Evolutionary conservation across 2,329 filamentous ascomycete genomes (phyloP), one percentile per base, ranked within the genome.

Genomic region (Aspergillus novofumigatus): DNA sequence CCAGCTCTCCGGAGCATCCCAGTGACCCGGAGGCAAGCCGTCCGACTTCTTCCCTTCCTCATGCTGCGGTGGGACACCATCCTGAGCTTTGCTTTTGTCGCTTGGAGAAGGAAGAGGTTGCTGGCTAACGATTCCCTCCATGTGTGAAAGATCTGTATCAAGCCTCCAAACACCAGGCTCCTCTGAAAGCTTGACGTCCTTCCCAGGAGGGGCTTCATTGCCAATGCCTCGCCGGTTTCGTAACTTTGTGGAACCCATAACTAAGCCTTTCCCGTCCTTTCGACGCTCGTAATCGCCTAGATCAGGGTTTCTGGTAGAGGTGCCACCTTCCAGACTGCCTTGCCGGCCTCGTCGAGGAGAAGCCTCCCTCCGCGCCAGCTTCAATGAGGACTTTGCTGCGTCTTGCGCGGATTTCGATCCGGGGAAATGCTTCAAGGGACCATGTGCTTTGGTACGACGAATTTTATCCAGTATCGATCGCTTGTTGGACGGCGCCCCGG

Each of bases 1-100:
- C 94, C 94, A 99, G 71, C 92, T 97, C 72, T 97, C 93, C 1
- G 94, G 93, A 3, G 92, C 92, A 72, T 95, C 90, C 93, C 93
- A 99, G 3, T 85, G 85, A 1, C 87, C 86, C 42, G 71, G 75
- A 51, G 77, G 73, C 38, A 66, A 58, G 23, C 72, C 71, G 32
- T 76, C 72, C 23, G 67, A 61, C 26, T 73, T 70, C 17, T 58
- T 65, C 29, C 60, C 53, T n/a, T 66, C 62, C 44, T 71, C 64
- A 25, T 65, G 64, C 23, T 69, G 71, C n/a, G 65, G 57, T 45
- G 64, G 54, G 48, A 67, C 63, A 14, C 74, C 76, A 50, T 74
- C 70, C 48, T 67, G 64, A 5, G 67, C 64, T 55, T 63, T 71
- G 63, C 62, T 68, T 29, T 58, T 80, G 59, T 85, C 87, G 64